Evolutionary conservation across 495 filamentous ascomycete species (phyloP).

Genomic region (Penicillium crystallinum): DNA sequence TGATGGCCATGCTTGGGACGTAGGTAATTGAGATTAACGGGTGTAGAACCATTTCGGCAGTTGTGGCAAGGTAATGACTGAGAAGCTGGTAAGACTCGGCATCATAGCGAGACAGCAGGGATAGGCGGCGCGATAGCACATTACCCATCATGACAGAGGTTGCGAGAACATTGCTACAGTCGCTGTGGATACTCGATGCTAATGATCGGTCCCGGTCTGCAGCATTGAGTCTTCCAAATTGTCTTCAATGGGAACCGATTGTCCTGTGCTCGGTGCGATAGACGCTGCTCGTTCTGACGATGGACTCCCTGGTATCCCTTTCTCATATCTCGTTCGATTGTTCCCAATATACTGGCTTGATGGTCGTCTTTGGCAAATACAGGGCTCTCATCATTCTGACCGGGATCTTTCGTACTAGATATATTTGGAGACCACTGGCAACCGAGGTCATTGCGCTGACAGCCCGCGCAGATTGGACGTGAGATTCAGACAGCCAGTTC

Average conservation of each 20-base stretch:
- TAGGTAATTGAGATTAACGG: conserved; percentile 29
- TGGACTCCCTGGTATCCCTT: conserved; percentile 5
- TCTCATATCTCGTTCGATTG: conserved; percentile 10
- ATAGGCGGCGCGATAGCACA: conserved; percentile 26
- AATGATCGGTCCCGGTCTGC: neutral
- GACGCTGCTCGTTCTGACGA: conserved; percentile 15
- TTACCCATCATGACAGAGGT: conserved; percentile 13
- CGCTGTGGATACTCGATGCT: conserved; percentile 1
- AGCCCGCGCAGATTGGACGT: conserved; percentile 64
- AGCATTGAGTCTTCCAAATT: neutral
- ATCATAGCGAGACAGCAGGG: conserved; percentile 32
- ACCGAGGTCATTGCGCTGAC: conserved; percentile 33
- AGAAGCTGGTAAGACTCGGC: conserved; percentile 31
- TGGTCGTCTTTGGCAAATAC: neutral
- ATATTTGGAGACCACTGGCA: conserved; percentile 30
- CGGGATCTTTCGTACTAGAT: conserved; percentile 13
- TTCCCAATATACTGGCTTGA: conserved; percentile 2
- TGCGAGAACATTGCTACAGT: neutral
- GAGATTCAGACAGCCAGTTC: conserved; percentile 78
- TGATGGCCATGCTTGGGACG: conserved; percentile 30
- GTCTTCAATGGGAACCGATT: conserved; percentile 8
- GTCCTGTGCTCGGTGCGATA: conserved; percentile 10
- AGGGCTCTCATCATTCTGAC: neutral
- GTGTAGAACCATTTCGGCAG: conserved; percentile 35
- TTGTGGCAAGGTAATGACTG: conserved; percentile 34